phyloP scores from a whole-genome alignment of 306 rosid species.

The Comarum palustre region DNA sequence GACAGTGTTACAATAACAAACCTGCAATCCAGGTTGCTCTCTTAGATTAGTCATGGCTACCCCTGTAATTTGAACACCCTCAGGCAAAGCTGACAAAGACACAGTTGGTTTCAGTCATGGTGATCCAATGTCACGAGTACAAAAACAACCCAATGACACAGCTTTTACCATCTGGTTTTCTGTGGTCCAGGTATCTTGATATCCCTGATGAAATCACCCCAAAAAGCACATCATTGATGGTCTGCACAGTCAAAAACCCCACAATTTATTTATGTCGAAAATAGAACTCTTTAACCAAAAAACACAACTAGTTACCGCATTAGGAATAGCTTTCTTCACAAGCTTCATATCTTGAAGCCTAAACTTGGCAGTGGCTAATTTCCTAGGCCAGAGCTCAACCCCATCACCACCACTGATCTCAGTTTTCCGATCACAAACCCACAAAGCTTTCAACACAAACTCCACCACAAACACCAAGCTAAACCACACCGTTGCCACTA shows the following conservation, averaged over 20 bases:
- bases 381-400: constrained; percentile 87
- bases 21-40: constrained; percentile 71
- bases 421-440: constrained; percentile 62
- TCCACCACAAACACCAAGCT: constrained; percentile 45
- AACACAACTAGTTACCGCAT: constrained; percentile 35
- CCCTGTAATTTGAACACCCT: constrained; percentile 81
- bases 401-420: constrained; percentile 64
- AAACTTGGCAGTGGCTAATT: constrained; percentile 64
- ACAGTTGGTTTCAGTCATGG: not conserved
- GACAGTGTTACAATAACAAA: constrained; percentile 6
- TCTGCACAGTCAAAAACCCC: constrained; percentile 49
- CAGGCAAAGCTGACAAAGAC: constrained; percentile 49
- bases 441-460: constrained; percentile 40
- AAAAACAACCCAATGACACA: not conserved
- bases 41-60: constrained; percentile 77
- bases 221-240: constrained; percentile 79
- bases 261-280: not conserved
- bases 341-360: constrained; percentile 60
- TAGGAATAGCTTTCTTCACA: constrained; percentile 49
- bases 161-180: constrained; percentile 59
- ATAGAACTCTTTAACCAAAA: not conserved
- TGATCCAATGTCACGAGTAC: not conserved
- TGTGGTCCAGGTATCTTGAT: constrained; percentile 64
- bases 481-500: constrained; percentile 32
- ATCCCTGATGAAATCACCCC: constrained; percentile 73